phyloP scores from a whole-genome alignment of 1,139 yeast genomes.

The Kodamaea plutei region DNA sequence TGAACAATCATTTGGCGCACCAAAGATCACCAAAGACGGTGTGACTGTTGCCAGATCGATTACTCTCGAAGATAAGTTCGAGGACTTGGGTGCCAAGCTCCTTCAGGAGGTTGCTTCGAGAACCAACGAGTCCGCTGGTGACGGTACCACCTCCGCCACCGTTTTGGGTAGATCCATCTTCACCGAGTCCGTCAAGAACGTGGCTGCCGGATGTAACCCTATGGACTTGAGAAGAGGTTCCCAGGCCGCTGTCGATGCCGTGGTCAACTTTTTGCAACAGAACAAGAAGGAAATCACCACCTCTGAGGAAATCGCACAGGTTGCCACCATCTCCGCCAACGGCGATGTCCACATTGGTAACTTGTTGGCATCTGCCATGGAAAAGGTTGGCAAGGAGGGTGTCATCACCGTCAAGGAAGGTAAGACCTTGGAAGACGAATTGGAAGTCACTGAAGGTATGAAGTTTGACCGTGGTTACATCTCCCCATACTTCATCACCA shows the following conservation, averaged over 20 bases:
- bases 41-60: slow-evolving; percentile 95
- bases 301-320: slow-evolving; percentile 96
- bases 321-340: slow-evolving; percentile 97
- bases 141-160: slow-evolving; percentile 98
- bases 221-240: slow-evolving; percentile 99
- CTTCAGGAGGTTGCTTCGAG: slow-evolving; percentile 97
- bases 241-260: slow-evolving; percentile 97
- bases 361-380: slow-evolving; percentile 96
- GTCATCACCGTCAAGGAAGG: slow-evolving; percentile 97
- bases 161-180: slow-evolving; percentile 95
- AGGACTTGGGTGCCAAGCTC: slow-evolving; percentile 94
- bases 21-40: slow-evolving; percentile 99
- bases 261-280: slow-evolving; percentile 79
- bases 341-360: slow-evolving; percentile 95
- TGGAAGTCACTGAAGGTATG: slow-evolving; percentile 99
- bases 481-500: slow-evolving; percentile 96
- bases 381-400: slow-evolving; percentile 99
- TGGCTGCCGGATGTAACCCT: slow-evolving; percentile 99
- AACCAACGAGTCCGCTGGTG: slow-evolving; percentile 98
- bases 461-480: slow-evolving; percentile 98
- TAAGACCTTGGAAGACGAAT: slow-evolving; percentile 92
- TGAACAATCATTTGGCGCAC: slow-evolving; percentile 96
- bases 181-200: slow-evolving; percentile 96
- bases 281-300: slow-evolving; percentile 97
- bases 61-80: slow-evolving; percentile 85